Percentiles rank a stretch among this genome's conserved stretches.
These are phyloP conservation scores for Gnomoniopsis smithogilvyi DNA, from an alignment of 2,329 filamentous ascomycete genomes.

Conservation along the genomic window DNA sequence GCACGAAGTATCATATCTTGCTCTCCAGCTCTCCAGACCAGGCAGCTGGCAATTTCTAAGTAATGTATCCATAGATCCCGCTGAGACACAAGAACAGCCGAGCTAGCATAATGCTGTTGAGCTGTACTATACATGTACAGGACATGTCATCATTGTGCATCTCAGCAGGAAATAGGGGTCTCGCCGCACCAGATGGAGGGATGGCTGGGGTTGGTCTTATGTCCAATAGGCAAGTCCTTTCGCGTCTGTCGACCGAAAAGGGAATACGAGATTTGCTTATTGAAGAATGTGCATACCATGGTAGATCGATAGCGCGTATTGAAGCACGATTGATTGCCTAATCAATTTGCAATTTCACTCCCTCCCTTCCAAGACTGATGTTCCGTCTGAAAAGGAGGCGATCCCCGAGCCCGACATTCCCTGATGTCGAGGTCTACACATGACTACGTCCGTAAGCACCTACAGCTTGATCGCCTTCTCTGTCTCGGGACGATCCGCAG, in stretches of 20 bases:
- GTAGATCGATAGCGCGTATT: too few species aligned
- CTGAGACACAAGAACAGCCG: background rate
- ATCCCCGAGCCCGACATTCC: too few species aligned
- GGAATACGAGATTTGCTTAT: too few species aligned
- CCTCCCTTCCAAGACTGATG: too few species aligned
- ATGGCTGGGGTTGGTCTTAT: background rate
- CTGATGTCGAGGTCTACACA: too few species aligned
- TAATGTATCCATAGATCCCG: background rate
- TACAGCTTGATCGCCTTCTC: background rate
- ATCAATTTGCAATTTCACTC: too few species aligned
- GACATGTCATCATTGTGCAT: background rate
- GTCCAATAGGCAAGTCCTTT: background rate
- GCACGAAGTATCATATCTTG: background rate
- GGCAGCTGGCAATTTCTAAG: too few species aligned
- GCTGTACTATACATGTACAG: background rate
- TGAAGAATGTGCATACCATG: too few species aligned
- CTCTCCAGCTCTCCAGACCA: background rate
- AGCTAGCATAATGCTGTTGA: background rate
- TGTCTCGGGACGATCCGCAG: background rate
- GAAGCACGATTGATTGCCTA: too few species aligned
- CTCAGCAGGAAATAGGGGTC: background rate
- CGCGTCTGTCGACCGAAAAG: background rate
- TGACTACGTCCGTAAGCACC: too few species aligned
- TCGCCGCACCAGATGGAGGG: background rate
- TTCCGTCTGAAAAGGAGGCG: too few species aligned